Conservation (phyloP, 176 grass and related monocot species). For the Panicum miliaceum region DNA sequence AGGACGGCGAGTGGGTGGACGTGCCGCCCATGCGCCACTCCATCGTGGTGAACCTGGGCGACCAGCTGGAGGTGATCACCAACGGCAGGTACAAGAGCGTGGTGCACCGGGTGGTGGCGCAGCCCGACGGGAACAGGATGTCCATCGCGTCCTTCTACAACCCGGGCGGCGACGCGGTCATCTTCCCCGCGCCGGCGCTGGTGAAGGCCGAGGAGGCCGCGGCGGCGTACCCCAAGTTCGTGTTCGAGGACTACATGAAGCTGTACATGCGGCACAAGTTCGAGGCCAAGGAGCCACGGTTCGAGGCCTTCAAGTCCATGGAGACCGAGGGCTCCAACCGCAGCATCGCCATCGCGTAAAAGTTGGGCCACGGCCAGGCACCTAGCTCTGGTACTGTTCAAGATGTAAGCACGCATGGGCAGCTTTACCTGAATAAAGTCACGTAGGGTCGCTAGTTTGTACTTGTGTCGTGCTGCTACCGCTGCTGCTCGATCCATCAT, state of each 20-base stretch:
- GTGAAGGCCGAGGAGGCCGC: conserved; percentile 29
- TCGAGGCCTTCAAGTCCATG: conserved; percentile 76
- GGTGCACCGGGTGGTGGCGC: conserved; percentile 73
- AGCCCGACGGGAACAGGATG: conserved; percentile 74
- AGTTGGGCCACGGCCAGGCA: not conserved
- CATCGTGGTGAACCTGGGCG: conserved; percentile 86
- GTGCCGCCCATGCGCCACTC: conserved; percentile 69
- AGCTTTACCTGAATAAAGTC: conserved; percentile 20
- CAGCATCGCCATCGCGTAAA: conserved; percentile 57
- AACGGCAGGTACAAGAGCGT: conserved; percentile 94
- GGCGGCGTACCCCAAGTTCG: conserved; percentile 60
- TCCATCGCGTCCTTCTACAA: conserved; percentile 97
- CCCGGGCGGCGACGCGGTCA: conserved; percentile 69
- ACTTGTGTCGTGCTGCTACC: not conserved
- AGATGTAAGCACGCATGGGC: not conserved
- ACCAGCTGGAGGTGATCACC: conserved; percentile 97
- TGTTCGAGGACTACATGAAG: conserved; percentile 95
- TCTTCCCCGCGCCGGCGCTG: conserved; percentile 80
- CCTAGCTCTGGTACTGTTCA: not conserved
- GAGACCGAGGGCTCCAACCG: conserved; percentile 33
- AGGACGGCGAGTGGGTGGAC: conserved; percentile 71
- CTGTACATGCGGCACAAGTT: conserved; percentile 80
- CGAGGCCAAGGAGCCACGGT: conserved; percentile 79
- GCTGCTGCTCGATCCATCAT: not conserved
- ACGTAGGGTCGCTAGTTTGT: not conserved